phyloP scores from a whole-genome alignment of 1,284 basidiomycete genomes.

The Marasmius oreades region DNA sequence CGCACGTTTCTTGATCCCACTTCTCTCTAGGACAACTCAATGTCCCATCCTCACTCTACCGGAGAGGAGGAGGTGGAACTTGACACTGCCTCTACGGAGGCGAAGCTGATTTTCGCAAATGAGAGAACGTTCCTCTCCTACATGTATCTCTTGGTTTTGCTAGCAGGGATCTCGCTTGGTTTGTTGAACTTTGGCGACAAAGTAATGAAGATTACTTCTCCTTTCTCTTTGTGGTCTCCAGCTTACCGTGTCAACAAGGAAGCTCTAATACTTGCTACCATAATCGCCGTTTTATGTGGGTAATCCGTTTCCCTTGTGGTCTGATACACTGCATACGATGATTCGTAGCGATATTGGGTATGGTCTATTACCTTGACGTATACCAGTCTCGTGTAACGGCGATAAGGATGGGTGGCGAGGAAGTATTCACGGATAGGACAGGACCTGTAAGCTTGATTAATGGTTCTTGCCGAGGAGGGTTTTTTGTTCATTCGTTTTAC shows the following conservation, averaged over 20 bases:
- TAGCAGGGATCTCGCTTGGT: slow-evolving; percentile 5
- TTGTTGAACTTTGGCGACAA: slow-evolving; percentile 7
- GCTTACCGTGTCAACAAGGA: neutral
- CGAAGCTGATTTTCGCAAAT: slow-evolving; percentile 8
- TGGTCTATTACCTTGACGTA: neutral
- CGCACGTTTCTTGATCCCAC: too few species aligned
- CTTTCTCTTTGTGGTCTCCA: neutral
- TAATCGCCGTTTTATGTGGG: neutral
- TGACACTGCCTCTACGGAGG: neutral
- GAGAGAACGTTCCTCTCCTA: slow-evolving; percentile 8
- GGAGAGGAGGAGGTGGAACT: neutral
- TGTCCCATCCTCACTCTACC: too few species aligned
- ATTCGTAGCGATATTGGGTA: neutral
- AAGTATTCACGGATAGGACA: neutral
- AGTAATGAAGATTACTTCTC: neutral
- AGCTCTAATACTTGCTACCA: neutral
- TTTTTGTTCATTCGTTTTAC: neutral
- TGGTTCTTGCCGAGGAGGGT: neutral
- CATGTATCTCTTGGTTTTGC: slow-evolving; percentile 2
- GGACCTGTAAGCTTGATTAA: neutral
- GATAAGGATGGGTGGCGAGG: neutral
- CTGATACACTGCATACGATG: neutral
- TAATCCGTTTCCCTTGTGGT: neutral
- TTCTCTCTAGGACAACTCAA: too few species aligned
- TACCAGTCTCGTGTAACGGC: neutral